Evolutionary conservation across 139 green algal species (phyloP), one percentile per base, ranked within the genome.

Genomic region (Coelastrella sp.): DNA sequence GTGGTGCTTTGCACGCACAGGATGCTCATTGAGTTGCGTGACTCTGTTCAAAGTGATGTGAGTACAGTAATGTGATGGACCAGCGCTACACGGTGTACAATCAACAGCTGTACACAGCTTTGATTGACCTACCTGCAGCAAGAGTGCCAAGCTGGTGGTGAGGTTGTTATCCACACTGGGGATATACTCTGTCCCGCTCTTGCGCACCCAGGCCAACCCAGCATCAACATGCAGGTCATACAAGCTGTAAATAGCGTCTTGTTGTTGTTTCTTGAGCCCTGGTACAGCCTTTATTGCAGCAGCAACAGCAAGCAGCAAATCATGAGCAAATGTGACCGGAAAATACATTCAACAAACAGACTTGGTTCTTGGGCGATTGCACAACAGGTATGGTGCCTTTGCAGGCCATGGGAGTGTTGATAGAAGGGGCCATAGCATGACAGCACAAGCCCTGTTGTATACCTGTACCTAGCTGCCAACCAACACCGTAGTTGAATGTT

Each of bases 141-240:
- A 89, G 14, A 94, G 27, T 11, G 57, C 82, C 80, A 97, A 73
- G 20, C 65, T 95, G 79, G 90, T 94, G 25, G 96, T 95, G 58
- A 97, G 92, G 92, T 97, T 98, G 94, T 97, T 96, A 76, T 98
- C 95, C 61, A 96, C 94, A 6, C 93, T 92, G 12, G 93, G 80
- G 65, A 98, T 97, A 84, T 93, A 94, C 90, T 97, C 93, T 73
- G 85, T 92, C 78, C 94, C 94, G n/a, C 93, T 65, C 78, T 92
- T 90, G 63, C 94, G 88, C 60, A 97, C 72, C 82, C 94, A 97
- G 4, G 82, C 75, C 80, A 98, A 90, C 7, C 95, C 95, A 0
- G 76, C 78, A 63, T 96, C 91, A 14, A 98, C 90, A 84, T 96
- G 93, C 6, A 72, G 73, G 27, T 96, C 93, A 84, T 97, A 97